phyloP scores from a whole-genome alignment of 208 protist species.

The Trypanosoma lewisi region DNA sequence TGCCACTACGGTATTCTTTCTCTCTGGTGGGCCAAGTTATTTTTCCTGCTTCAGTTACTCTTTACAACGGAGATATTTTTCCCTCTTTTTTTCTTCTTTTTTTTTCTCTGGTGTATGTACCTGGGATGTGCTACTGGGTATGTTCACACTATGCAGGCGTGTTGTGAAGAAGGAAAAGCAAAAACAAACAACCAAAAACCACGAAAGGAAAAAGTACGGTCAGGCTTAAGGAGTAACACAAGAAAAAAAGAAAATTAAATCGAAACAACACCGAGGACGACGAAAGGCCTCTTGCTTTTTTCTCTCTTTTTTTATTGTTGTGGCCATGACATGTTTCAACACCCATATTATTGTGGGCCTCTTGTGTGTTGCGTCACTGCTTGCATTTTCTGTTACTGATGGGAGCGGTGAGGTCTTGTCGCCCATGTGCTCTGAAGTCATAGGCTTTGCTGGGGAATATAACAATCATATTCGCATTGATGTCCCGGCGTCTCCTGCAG shows the following conservation, averaged over 20 bases:
- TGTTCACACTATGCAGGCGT: too few species aligned
- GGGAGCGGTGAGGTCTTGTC: conserved; percentile 4
- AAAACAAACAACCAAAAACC: too few species aligned
- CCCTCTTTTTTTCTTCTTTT: conserved; percentile 11
- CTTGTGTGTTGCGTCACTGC: neutral
- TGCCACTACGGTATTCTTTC: too few species aligned
- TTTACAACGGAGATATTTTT: neutral
- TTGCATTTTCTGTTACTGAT: neutral
- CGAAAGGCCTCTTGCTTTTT: neutral
- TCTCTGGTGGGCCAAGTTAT: too few species aligned
- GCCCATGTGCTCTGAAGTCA: conserved; percentile 57
- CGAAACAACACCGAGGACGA: too few species aligned
- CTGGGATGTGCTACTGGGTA: neutral
- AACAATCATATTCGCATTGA: conserved; percentile 59
- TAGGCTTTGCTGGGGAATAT: conserved; percentile 72
- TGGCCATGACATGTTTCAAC: neutral
- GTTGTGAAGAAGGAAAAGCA: too few species aligned
- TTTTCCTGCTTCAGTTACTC: neutral
- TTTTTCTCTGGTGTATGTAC: conserved; percentile 5
- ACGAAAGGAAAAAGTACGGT: too few species aligned
- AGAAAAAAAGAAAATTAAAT: too few species aligned
- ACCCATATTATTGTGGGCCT: too few species aligned
- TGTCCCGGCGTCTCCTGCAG: conserved; percentile 29
- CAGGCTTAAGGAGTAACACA: too few species aligned
- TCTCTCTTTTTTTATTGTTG: conserved; percentile 2